phyloP scores from a whole-genome alignment of 1,284 basidiomycete species.

The Cryptococcus sp. region DNA sequence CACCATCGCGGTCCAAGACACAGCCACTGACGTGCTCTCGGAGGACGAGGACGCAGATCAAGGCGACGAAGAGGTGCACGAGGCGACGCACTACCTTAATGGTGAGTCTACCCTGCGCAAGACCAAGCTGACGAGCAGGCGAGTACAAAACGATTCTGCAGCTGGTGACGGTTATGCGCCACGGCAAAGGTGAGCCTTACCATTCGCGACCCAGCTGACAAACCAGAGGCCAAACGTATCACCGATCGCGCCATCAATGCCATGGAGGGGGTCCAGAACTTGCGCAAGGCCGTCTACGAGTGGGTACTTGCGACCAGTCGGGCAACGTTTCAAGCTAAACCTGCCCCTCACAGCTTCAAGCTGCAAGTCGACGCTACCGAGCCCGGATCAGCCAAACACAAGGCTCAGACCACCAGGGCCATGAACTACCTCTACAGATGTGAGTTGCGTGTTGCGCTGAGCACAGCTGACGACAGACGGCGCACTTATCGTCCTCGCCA shows the following conservation, averaged over 20 bases:
- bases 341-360: constrained; percentile 67
- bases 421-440: constrained; percentile 74
- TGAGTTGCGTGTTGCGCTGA: constrained; percentile 14
- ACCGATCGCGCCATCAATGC: constrained; percentile 84
- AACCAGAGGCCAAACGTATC: constrained; percentile 86
- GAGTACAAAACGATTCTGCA: constrained; percentile 97
- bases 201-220: background rate
- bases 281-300: constrained; percentile 90
- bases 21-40: constrained; percentile 31
- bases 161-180: constrained; percentile 54
- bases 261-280: constrained; percentile 88
- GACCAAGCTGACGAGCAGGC: constrained; percentile 54
- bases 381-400: constrained; percentile 70
- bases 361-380: constrained; percentile 80
- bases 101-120: constrained; percentile 54
- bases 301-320: constrained; percentile 47
- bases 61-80: constrained; percentile 66
- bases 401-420: constrained; percentile 67
- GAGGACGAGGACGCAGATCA: constrained; percentile 47
- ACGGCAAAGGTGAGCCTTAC: constrained; percentile 38
- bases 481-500: constrained; percentile 88
- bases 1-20: constrained; percentile 58
- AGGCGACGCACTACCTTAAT: constrained; percentile 80
- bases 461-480: constrained; percentile 61
- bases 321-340: constrained; percentile 1